A percentile compares a stretch with the other conserved stretches of the same genome.
Conservation (phyloP, 306 rosid genomes). For the Mimosa bimucronata region DNA sequence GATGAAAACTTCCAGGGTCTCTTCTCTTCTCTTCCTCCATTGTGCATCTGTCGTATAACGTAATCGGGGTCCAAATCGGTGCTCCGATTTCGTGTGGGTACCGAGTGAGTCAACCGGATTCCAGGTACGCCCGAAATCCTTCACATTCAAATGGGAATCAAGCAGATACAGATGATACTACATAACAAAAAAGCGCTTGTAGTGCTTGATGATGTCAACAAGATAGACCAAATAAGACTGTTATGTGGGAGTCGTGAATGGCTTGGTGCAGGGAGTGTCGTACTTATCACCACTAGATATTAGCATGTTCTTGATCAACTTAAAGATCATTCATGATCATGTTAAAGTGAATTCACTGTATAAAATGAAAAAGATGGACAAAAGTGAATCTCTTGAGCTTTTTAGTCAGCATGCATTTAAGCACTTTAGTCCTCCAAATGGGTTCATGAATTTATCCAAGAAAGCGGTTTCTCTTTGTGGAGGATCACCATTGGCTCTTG, state of each 20-base stretch:
- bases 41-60: too few relatives aligned
- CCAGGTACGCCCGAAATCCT: too few relatives aligned
- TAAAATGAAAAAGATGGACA: not conserved
- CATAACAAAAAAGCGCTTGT: not conserved
- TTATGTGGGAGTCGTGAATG: not conserved
- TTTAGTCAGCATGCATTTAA: not conserved
- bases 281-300: not conserved
- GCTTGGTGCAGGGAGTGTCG: not conserved
- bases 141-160: not conserved
- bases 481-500: not conserved
- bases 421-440: not conserved
- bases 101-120: too few relatives aligned
- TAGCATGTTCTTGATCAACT: not conserved
- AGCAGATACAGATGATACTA: not conserved
- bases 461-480: not conserved
- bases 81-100: too few relatives aligned
- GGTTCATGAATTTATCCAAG: not conserved
- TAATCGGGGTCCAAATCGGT: too few relatives aligned
- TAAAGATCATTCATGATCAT: not conserved
- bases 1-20: too few relatives aligned
- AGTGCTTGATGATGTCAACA: not conserved
- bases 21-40: too few relatives aligned
- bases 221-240: not conserved
- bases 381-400: too few relatives aligned
- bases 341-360: not conserved